phyloP scores from a whole-genome alignment of 176 grass and related monocot genomes.

The Oryza glaberrima region DNA sequence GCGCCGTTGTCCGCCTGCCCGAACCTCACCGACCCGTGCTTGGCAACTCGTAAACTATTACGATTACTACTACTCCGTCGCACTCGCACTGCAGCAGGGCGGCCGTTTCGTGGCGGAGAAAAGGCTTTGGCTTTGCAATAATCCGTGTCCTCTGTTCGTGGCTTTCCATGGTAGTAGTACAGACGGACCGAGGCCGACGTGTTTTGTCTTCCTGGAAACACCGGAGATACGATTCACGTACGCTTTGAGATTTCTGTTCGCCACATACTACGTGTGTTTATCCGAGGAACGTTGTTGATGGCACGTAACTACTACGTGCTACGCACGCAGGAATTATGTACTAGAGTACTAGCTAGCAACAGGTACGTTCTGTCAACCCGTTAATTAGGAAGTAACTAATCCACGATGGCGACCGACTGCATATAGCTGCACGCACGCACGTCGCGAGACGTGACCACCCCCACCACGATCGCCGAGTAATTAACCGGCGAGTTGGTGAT shows the following conservation, averaged over 20 bases:
- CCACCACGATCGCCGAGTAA: not conserved
- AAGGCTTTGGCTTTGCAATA: not conserved
- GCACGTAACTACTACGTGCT: not conserved
- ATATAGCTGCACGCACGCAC: not conserved
- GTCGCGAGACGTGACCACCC: not conserved
- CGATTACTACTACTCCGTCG: not conserved
- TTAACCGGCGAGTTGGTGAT: not conserved
- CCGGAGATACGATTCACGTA: not conserved
- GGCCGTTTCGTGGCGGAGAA: not conserved
- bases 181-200: not conserved
- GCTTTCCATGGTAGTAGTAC: not conserved
- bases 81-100: constrained; percentile 1
- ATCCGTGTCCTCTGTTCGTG: not conserved
- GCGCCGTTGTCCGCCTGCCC: constrained; percentile 1
- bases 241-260: not conserved
- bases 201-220: not conserved
- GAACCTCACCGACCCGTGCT: constrained; percentile 8
- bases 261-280: not conserved
- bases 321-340: not conserved
- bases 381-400: not conserved
- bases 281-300: not conserved
- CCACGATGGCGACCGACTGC: not conserved
- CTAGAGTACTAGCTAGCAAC: not conserved
- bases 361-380: not conserved
- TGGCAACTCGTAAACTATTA: constrained; percentile 43